Base-by-base conservation (phyloP, 2,329 filamentous ascomycete genomes). In the Aspergillus terreus region DNA sequence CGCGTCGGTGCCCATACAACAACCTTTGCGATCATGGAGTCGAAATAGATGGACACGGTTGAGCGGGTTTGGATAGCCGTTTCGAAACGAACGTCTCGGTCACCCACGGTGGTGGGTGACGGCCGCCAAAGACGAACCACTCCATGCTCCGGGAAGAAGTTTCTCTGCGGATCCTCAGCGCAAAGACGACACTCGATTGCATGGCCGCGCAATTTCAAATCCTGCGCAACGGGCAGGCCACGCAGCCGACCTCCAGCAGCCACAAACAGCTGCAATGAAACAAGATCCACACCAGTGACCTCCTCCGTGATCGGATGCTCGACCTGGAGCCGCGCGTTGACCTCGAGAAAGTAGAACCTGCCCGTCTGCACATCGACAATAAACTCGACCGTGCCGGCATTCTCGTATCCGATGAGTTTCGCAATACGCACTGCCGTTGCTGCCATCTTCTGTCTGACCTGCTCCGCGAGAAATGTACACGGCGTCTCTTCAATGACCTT, bases 401-500 rank as follows among this genome's bases (percentile, higher is more conserved):
- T 71, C 44, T 68, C 65, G 51, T 76, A 77, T 2, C 65, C 61
- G 30, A 78, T 62, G 2, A 63, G 58, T 6, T 55, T 58, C 2
- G 70, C 73, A 14, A 76, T 63, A 0, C 61, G 56, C 3, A 72
- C 55, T 0, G 76, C 75, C n/a, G 67, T 62, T 1, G 58, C 61
- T 6, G 64, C 65, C 63, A 79, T 76, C 15, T 60, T 57, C 9
- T 58, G 32, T 0, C 74, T 60, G 1, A 68, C 57, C 2, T 60
- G 58, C 4, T 53, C 49, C 0, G 63, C 63, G 1, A 77, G 59
- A 44, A 72, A 69, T 0, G 61, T 49, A 5, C 68, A 71, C 0
- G 75, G 75, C 2, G 70, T 71, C 61, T 79, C 76, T 53, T 81
- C 78, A 0, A 81, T 66, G 2, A 81, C 70, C 52, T 81, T 81